Base-by-base conservation (phyloP, 1,284 basidiomycete genomes). In the Malassezia arunalokei region DNA sequence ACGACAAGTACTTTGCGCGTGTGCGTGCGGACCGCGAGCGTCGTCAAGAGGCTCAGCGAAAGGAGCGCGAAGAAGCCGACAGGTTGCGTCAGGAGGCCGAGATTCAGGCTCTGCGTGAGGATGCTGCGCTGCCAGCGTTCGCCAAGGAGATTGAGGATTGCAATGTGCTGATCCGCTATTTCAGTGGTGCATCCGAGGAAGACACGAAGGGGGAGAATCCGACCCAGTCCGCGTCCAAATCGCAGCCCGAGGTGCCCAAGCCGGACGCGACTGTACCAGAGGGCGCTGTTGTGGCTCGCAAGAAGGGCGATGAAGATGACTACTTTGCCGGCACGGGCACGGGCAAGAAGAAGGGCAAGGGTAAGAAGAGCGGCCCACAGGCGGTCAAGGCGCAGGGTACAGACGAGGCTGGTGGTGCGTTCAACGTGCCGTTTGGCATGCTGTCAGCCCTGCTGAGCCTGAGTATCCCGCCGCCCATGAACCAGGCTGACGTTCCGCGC, bases 81-180 rank as follows among this genome's bases (percentile, higher is more conserved):
- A 80, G 83, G 27, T 79, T 81, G 56, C 88, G 88, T 77, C 84
- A 84, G 70, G 79, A 83, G 72, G 88, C 89, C 71, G 78, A 84
- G 55, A 87, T 84, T 40, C 80, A 83, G 60, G 82, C 82, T 41
- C 72, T 98, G 53, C 83, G 87, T 52, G 94, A 98, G 62, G 90
- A 96, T 66, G 94, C 94, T 30, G 82, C 84, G 51, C 69, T 81
- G 38, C 91, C 94, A 37, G 94, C 94, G 0, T 98, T 83, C 78
- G 86, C 89, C 67, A 79, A 83, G 55, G 83, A 96, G 75, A 91
- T 98, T 65, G 90, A 98, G 76, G 94, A 98, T 75, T 95, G 90
- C 76, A 84, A 88, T 68, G 91, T 86, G 6, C 81, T 94, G 58
- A 86, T 98, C 74, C 86, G 89, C 73, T 85, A 82, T 75, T 86